phyloP scores from a whole-genome alignment of 2,329 filamentous ascomycete species.

The Immersiporthe knoxdaviesiana region DNA sequence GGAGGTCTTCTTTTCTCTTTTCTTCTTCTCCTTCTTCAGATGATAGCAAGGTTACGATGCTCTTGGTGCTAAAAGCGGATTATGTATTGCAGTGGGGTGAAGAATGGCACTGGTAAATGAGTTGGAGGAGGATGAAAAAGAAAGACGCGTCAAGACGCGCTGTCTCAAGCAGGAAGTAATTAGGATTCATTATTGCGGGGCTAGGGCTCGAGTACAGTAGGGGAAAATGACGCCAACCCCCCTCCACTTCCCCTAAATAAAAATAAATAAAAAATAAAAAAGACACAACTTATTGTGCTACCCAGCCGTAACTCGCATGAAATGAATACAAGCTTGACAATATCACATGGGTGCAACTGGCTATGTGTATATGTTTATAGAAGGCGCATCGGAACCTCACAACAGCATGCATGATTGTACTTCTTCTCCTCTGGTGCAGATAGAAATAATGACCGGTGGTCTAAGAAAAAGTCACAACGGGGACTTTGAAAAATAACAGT shows the following conservation, averaged over 20 bases:
- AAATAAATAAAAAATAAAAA: not conserved
- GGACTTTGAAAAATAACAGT: not conserved
- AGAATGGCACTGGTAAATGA: not conserved
- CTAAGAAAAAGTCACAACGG: no score
- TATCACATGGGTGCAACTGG: not conserved
- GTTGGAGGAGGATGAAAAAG: not conserved
- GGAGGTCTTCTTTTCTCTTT: not conserved
- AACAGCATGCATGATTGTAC: not conserved
- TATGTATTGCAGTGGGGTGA: not conserved
- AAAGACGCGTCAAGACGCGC: constrained; percentile 10
- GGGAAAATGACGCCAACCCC: not conserved
- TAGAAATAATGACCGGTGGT: not conserved
- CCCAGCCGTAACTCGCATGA: no score
- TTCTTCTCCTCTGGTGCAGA: no score
- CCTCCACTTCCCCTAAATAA: not conserved
- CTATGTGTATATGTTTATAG: not conserved
- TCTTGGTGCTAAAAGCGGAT: not conserved
- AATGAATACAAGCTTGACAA: not conserved
- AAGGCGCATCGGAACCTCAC: not conserved
- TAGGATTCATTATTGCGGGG: not conserved
- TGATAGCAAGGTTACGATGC: not conserved
- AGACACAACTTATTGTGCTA: not conserved
- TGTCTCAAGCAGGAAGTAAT: not conserved
- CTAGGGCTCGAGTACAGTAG: not conserved
- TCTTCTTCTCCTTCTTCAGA: not conserved